Evolutionary conservation across 768 basidiomycete genomes (phyloP).

Genomic region (Auricularia sp.): DNA sequence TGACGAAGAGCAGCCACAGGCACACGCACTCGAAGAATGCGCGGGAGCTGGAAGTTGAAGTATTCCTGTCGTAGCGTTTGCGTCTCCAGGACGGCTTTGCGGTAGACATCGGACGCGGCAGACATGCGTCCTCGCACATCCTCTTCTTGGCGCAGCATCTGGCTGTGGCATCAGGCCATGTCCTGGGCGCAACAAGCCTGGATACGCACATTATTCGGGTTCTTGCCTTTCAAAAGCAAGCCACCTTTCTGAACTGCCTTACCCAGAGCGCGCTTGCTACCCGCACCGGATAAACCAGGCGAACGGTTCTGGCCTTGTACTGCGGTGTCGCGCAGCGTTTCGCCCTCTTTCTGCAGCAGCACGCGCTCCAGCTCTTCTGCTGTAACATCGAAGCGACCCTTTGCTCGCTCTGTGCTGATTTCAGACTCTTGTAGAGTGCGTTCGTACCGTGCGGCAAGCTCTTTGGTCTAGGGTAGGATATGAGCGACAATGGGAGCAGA

Average conservation of each 20-base stretch:
- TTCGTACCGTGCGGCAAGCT: conserved; percentile 81
- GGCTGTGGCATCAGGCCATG: conserved; percentile 10
- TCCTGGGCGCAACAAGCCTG: conserved; percentile 2
- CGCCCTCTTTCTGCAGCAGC: conserved; percentile 90
- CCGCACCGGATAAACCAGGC: conserved; percentile 29
- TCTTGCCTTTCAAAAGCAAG: conserved; percentile 82
- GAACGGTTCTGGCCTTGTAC: conserved; percentile 44
- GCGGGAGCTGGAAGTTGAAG: conserved; percentile 93
- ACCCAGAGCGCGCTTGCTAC: conserved; percentile 75
- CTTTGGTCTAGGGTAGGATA: conserved; percentile 61
- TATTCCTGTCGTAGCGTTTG: conserved; percentile 92
- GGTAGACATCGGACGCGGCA: conserved; percentile 73
- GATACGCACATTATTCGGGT: conserved; percentile 66
- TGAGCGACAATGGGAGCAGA: background rate
- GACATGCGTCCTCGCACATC: conserved; percentile 85
- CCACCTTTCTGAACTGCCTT: conserved; percentile 91
- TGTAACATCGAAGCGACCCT: conserved; percentile 72
- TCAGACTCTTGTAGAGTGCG: conserved; percentile 83
- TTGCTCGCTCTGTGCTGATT: conserved; percentile 76
- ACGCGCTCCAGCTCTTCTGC: conserved; percentile 93
- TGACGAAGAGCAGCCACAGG: background rate
- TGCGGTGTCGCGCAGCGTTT: conserved; percentile 73
- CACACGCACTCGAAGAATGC: conserved; percentile 72
- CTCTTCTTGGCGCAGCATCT: conserved; percentile 91
- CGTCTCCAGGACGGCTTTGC: conserved; percentile 83